phyloP scores from a whole-genome alignment of 495 filamentous ascomycete species.

The Aspergillus heteromorphus region DNA sequence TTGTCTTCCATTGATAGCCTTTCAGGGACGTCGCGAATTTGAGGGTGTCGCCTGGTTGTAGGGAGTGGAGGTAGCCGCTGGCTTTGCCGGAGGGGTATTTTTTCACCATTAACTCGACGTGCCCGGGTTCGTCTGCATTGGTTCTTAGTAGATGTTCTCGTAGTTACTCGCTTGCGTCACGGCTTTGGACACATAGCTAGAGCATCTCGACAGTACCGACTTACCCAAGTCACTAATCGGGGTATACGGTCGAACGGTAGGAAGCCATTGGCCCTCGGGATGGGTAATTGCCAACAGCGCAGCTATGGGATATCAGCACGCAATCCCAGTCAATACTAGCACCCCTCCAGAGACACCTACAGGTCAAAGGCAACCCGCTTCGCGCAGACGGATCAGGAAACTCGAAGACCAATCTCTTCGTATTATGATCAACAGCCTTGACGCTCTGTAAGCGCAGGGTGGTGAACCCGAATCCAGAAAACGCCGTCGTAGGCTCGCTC shows the following conservation, averaged over 20 bases:
- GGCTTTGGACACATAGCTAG: too few relatives aligned
- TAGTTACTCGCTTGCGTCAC: too few relatives aligned
- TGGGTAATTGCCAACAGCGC: slow-evolving; percentile 51
- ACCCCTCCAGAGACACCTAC: slow-evolving; percentile 24
- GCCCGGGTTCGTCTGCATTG: slow-evolving; percentile 44
- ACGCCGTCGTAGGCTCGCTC: slow-evolving; percentile 13
- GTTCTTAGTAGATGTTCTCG: not conserved
- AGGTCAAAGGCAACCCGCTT: slow-evolving; percentile 51
- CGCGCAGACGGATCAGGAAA: slow-evolving; percentile 44
- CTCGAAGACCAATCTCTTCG: slow-evolving; percentile 58
- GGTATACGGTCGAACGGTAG: slow-evolving; percentile 55
- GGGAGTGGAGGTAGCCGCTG: slow-evolving; percentile 55
- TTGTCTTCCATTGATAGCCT: slow-evolving; percentile 50
- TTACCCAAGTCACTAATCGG: slow-evolving; percentile 51
- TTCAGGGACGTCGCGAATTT: slow-evolving; percentile 47
- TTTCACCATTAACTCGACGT: slow-evolving; percentile 57
- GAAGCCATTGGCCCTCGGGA: slow-evolving; percentile 47
- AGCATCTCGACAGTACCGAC: not conserved
- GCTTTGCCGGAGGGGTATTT: slow-evolving; percentile 59
- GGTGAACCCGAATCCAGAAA: slow-evolving; percentile 20
- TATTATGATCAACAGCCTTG: slow-evolving; percentile 59
- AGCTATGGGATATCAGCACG: slow-evolving; percentile 23
- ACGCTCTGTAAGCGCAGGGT: slow-evolving; percentile 34
- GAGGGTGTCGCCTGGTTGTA: slow-evolving; percentile 54
- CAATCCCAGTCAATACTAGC: not conserved